These are phyloP conservation scores for Candida pseudofarinosa DNA, from an alignment of 805 yeast species.

Conservation along the genomic window DNA sequence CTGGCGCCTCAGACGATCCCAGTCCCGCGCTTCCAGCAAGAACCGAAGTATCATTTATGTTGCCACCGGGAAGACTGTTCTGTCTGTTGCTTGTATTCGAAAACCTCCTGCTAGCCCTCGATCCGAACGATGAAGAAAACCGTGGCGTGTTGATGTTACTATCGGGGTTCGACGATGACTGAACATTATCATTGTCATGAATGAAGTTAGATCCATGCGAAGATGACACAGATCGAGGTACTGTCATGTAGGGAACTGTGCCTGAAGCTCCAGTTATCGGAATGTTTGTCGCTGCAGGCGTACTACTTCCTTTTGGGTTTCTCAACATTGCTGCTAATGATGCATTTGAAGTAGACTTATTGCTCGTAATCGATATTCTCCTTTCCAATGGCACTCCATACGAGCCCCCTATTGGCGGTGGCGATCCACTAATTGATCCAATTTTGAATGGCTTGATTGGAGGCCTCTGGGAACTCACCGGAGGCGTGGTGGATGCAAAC, in stretches of 20 bases:
- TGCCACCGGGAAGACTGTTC: constrained; percentile 17
- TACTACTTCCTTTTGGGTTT: constrained; percentile 45
- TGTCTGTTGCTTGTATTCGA: constrained; percentile 31
- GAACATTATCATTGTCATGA: constrained; percentile 21
- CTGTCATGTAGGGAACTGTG: constrained; percentile 7
- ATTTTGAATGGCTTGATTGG: constrained; percentile 58
- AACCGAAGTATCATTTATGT: constrained; percentile 15
- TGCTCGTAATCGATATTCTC: constrained; percentile 40
- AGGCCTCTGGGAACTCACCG: constrained; percentile 19
- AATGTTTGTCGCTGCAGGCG: constrained; percentile 26
- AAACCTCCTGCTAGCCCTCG: constrained; percentile 52
- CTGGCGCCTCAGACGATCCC: constrained; percentile 30
- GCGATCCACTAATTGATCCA: constrained; percentile 50
- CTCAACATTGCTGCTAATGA: constrained; percentile 51
- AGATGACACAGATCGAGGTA: constrained; percentile 37
- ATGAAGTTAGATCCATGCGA: constrained; percentile 34
- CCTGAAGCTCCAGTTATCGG: constrained; percentile 16
- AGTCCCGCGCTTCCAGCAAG: constrained; percentile 36
- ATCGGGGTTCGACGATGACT: constrained; percentile 14
- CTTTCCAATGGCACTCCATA: constrained; percentile 29
- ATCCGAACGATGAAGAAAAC: constrained; percentile 70
- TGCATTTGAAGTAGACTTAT: constrained; percentile 48
- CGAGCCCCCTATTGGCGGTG: constrained; percentile 30
- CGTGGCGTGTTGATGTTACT: constrained; percentile 46
- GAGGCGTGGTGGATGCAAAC: constrained; percentile 7